Percentiles rank a stretch among this genome's conserved stretches.
Conservation (phyloP, 106 monocot species). For the Vanilla planifolia region DNA sequence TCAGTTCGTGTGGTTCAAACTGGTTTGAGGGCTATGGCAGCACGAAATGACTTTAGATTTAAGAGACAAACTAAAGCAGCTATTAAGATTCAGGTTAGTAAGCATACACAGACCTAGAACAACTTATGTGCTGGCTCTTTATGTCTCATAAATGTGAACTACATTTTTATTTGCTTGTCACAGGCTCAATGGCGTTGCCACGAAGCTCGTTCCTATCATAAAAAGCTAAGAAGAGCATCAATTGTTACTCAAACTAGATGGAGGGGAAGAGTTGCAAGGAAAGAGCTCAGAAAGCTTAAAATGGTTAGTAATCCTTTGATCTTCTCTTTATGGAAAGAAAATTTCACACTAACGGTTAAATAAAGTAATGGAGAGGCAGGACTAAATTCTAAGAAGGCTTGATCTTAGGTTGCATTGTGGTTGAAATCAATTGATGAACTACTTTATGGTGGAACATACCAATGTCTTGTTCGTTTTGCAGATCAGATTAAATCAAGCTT, state of each 20-base stretch:
- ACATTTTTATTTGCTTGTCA: neutral
- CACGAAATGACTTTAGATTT: conserved; percentile 68
- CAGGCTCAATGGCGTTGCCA: conserved; percentile 74
- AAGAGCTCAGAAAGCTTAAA: conserved; percentile 93
- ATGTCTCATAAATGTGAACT: conserved; percentile 5
- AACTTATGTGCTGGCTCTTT: neutral
- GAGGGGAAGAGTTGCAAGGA: conserved; percentile 87
- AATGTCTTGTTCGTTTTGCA: no score
- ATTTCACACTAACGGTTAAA: no score
- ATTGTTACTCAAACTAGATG: conserved; percentile 81
- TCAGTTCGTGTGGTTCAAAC: conserved; percentile 77
- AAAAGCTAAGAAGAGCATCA: conserved; percentile 55
- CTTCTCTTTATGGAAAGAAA: no score
- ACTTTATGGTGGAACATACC: no score
- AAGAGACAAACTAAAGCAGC: conserved; percentile 66
- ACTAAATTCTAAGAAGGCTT: no score
- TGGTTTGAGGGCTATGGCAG: conserved; percentile 74
- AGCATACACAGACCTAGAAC: neutral
- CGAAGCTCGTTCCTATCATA: conserved; percentile 55
- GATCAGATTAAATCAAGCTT: no score
- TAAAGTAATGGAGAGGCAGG: no score
- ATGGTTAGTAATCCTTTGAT: conserved; percentile 45
- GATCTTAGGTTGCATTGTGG: no score
- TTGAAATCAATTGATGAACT: no score
- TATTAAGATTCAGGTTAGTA: conserved; percentile 63